phyloP scores from a whole-genome alignment of 331 rosid genomes.

The Cydonia oblonga region DNA sequence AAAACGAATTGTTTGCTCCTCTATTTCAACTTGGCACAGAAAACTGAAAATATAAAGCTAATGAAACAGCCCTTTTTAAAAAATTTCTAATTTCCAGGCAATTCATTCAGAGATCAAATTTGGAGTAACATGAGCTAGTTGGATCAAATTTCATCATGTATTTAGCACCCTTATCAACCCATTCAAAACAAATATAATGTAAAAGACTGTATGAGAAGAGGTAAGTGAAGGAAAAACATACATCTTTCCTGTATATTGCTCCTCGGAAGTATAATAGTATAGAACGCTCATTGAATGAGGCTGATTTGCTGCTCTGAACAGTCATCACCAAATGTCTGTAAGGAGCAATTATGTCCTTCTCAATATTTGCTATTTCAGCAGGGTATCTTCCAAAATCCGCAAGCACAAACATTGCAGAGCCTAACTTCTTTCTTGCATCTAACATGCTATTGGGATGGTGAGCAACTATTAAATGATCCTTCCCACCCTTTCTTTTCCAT shows the following conservation, averaged over 20 bases:
- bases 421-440: conserved; percentile 60
- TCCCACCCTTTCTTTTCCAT: conserved; percentile 67
- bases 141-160: background rate
- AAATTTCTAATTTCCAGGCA: background rate
- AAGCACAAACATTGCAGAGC: conserved; percentile 82
- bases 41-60: background rate
- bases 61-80: background rate
- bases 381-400: conserved; percentile 99
- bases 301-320: conserved; percentile 43
- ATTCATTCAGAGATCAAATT: background rate
- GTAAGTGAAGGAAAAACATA: conserved; percentile 34
- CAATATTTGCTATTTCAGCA: conserved; percentile 58
- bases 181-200: background rate
- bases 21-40: background rate
- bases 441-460: conserved; percentile 96
- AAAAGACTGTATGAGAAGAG: background rate
- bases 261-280: conserved; percentile 74
- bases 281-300: conserved; percentile 59
- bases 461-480: conserved; percentile 68
- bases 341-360: conserved; percentile 85
- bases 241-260: conserved; percentile 92
- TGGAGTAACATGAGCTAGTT: background rate
- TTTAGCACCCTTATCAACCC: background rate
- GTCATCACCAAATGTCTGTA: conserved; percentile 63
- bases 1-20: background rate